phyloP scores from a whole-genome alignment of 306 rosid species.

The Lablab purpureus region DNA sequence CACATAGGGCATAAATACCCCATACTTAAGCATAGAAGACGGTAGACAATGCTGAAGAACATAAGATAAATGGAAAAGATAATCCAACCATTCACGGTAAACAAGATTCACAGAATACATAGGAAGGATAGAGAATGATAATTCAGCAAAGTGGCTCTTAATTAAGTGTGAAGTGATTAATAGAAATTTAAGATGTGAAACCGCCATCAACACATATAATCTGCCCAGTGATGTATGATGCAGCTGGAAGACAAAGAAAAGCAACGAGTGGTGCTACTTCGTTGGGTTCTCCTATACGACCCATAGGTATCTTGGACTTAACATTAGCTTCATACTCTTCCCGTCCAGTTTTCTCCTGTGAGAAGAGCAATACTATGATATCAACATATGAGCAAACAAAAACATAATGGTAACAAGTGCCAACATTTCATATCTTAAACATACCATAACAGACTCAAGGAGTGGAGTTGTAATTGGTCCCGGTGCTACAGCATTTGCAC shows the following conservation, averaged over 20 bases:
- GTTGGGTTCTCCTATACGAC: background rate
- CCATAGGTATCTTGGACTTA: background rate
- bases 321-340: background rate
- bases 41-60: no score
- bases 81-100: no score
- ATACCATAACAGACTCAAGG: no score
- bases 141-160: background rate
- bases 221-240: background rate
- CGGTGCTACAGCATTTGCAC: no score
- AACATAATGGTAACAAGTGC: no score
- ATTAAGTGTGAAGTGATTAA: background rate
- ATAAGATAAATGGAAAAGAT: no score
- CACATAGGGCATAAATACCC: no score
- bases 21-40: no score
- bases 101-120: no score
- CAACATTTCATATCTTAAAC: no score
- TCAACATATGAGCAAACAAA: background rate
- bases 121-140: no score
- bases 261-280: background rate
- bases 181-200: background rate
- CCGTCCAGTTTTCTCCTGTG: background rate
- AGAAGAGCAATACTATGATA: background rate
- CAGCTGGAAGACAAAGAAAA: slow-evolving; percentile 1
- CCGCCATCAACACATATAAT: background rate
- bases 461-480: no score